Evolutionary conservation across 2,329 filamentous ascomycete genomes (phyloP).

Genomic region (Aspergillus viridinutans): DNA sequence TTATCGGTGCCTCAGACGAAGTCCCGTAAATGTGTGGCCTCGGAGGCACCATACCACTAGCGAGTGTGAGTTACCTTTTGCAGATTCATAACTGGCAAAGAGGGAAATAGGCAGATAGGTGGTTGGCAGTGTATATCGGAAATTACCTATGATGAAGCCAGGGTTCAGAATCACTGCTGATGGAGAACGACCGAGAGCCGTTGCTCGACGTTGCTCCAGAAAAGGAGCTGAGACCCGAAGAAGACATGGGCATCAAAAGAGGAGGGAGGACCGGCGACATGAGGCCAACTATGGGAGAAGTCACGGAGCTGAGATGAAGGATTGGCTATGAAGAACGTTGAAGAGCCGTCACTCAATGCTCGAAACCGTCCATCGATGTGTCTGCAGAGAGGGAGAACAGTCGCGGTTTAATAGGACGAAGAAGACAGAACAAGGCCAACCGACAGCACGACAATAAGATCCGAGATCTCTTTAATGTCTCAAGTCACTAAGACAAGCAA

Average conservation of each 20-base stretch:
- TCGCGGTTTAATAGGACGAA: constrained; percentile 7
- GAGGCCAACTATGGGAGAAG: constrained; percentile 5
- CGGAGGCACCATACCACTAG: constrained; percentile 25
- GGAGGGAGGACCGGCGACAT: constrained; percentile 31
- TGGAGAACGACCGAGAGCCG: constrained; percentile 26
- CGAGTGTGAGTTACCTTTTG: constrained; percentile 21
- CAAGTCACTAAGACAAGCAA: constrained; percentile 6
- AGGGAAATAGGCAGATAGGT: neutral
- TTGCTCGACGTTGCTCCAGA: constrained; percentile 25
- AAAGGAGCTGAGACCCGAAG: constrained; percentile 28
- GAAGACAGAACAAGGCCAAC: constrained; percentile 9
- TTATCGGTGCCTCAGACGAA: constrained; percentile 24
- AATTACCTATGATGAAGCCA: constrained; percentile 36
- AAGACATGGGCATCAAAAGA: constrained; percentile 28
- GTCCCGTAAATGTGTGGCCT: constrained; percentile 27
- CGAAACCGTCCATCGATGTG: neutral
- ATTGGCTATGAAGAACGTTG: neutral
- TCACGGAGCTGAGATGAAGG: neutral
- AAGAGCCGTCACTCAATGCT: neutral
- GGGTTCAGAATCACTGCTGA: constrained; percentile 28
- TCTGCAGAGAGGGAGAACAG: constrained; percentile 4
- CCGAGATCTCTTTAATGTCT: constrained; percentile 7
- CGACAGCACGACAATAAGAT: constrained; percentile 15
- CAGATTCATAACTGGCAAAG: neutral
- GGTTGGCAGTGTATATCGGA: constrained; percentile 13